Evolutionary conservation across 768 basidiomycete genomes (phyloP).

Genomic region (Termitomyces sp.): DNA sequence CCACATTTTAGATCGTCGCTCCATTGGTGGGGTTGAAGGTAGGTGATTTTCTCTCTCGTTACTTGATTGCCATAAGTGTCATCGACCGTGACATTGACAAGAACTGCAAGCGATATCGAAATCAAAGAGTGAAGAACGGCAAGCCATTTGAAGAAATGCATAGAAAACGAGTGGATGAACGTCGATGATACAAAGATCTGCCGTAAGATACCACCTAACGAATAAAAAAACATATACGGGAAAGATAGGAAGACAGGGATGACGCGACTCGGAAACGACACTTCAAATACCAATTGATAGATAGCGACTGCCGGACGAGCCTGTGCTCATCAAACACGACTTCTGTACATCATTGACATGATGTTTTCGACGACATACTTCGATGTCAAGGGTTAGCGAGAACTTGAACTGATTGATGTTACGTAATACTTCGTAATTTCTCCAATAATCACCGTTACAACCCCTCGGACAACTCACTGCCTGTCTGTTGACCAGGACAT

Average conservation of each 20-base stretch:
- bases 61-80: constrained; percentile 21
- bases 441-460: no score
- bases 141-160: constrained; percentile 8
- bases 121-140: constrained; percentile 6
- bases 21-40: constrained; percentile 29
- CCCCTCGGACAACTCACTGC: not conserved
- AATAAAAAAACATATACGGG: not conserved
- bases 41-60: constrained; percentile 24
- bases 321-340: not conserved
- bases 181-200: not conserved
- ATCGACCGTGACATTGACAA: constrained; percentile 36
- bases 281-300: not conserved
- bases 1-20: constrained; percentile 18
- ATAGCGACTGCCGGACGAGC: not conserved
- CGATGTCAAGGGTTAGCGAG: not conserved
- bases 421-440: not conserved
- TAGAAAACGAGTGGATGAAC: constrained; percentile 12
- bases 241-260: not conserved
- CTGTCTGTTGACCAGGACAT: not conserved
- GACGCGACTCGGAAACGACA: not conserved
- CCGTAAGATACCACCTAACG: not conserved
- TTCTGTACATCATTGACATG: not conserved
- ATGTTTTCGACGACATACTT: not conserved
- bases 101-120: constrained; percentile 6
- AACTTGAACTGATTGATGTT: not conserved